These are phyloP conservation scores for Amaranthus tricolor DNA, from an alignment of 179 eudicot species.

Conservation along the genomic window DNA sequence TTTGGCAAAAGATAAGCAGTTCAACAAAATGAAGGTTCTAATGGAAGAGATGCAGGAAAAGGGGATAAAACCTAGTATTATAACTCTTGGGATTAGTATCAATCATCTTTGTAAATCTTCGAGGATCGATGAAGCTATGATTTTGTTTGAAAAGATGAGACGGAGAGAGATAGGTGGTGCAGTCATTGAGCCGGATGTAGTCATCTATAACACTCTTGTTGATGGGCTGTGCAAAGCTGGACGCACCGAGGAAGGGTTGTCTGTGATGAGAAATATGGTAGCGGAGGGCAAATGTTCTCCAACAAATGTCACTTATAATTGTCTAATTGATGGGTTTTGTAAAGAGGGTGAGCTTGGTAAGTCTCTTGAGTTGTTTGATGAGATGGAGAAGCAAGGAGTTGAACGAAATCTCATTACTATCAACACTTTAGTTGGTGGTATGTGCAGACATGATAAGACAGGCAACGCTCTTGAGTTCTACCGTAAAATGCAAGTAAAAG, in stretches of 20 bases:
- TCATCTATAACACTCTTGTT: conserved; percentile 69
- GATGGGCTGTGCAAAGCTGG: conserved; percentile 81
- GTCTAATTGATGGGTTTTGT: conserved; percentile 74
- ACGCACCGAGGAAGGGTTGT: conserved; percentile 60
- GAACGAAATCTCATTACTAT: conserved; percentile 52
- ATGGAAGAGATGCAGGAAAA: conserved; percentile 68
- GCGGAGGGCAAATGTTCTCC: conserved; percentile 49
- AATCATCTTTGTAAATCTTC: conserved; percentile 63
- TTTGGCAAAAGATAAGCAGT: conserved; percentile 41
- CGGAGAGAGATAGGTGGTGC: conserved; percentile 39
- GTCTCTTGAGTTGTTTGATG: conserved; percentile 51
- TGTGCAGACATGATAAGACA: conserved; percentile 65
- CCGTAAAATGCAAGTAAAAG: conserved; percentile 50
- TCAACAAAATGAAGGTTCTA: conserved; percentile 48
- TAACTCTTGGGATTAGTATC: conserved; percentile 61
- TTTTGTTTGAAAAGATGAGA: conserved; percentile 56
- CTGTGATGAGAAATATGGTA: conserved; percentile 60
- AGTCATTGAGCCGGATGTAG: conserved; percentile 53
- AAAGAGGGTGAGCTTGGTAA: conserved; percentile 62
- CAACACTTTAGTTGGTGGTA: conserved; percentile 63
- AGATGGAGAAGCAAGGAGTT: conserved; percentile 54
- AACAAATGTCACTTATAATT: conserved; percentile 56
- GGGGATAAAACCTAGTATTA: conserved; percentile 47
- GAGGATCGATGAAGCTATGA: conserved; percentile 64
- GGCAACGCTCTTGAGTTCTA: conserved; percentile 59